These are phyloP conservation scores for Hanseniaspora sp. DNA, from an alignment of 1,139 yeast species.

Conservation along the genomic window DNA sequence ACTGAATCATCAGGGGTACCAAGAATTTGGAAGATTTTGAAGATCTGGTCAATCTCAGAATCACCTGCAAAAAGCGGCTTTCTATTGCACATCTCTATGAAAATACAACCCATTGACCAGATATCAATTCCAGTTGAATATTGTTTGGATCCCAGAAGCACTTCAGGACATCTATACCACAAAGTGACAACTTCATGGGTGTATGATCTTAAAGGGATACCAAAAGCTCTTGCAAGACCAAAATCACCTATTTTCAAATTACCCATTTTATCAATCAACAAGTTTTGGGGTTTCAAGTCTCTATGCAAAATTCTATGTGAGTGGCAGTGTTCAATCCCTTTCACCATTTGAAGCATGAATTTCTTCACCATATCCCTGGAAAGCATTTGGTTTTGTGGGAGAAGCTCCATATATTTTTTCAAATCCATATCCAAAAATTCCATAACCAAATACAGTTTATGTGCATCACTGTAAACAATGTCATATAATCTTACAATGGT, in stretches of 20 bases:
- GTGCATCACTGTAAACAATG: slow-evolving; percentile 93
- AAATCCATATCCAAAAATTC: slow-evolving; percentile 90
- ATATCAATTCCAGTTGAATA: slow-evolving; percentile 97
- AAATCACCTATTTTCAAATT: slow-evolving; percentile 91
- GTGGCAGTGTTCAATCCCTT: slow-evolving; percentile 92
- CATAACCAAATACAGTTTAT: slow-evolving; percentile 82
- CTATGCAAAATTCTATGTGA: slow-evolving; percentile 90
- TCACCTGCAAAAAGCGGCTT: slow-evolving; percentile 96
- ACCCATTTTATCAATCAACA: slow-evolving; percentile 89
- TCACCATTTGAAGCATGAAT: slow-evolving; percentile 83
- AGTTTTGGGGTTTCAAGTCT: slow-evolving; percentile 91
- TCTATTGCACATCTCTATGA: slow-evolving; percentile 96
- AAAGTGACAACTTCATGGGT: slow-evolving; percentile 96
- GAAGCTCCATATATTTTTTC: slow-evolving; percentile 91
- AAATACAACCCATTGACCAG: slow-evolving; percentile 98
- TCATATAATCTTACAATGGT: slow-evolving; percentile 85
- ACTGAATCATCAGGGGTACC: slow-evolving; percentile 91
- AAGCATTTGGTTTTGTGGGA: slow-evolving; percentile 82
- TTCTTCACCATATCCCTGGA: slow-evolving; percentile 85
- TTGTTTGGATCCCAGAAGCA: slow-evolving; percentile 88
- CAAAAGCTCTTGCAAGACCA: slow-evolving; percentile 94
- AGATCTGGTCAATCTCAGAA: slow-evolving; percentile 93
- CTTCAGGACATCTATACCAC: slow-evolving; percentile 98
- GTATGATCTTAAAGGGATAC: slow-evolving; percentile 90
- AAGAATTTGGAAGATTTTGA: slow-evolving; percentile 79